These are phyloP conservation scores for Neofusicoccum ribis DNA, from an alignment of 2,329 filamentous ascomycete species.

Conservation along the genomic window DNA sequence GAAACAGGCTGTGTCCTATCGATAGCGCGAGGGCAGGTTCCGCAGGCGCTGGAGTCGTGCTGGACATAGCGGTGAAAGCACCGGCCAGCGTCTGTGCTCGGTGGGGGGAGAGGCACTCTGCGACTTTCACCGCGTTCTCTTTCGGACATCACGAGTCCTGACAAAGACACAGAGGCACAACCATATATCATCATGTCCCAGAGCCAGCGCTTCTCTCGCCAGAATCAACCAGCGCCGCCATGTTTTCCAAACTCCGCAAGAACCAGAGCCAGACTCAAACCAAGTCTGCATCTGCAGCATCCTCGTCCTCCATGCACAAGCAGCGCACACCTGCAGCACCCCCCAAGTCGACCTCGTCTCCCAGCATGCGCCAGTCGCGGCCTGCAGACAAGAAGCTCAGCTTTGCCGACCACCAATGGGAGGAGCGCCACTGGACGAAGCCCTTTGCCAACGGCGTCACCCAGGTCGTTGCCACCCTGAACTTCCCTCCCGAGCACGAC, in stretches of 20 bases:
- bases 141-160: constrained; percentile 2
- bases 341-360: neutral
- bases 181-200: constrained; percentile 10
- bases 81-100: constrained; percentile 13
- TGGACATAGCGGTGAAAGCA: constrained; percentile 5
- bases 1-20: neutral
- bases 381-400: neutral
- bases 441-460: neutral
- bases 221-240: neutral
- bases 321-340: constrained; percentile 1
- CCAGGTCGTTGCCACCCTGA: constrained; percentile 7
- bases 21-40: neutral
- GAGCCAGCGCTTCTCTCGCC: neutral
- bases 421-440: constrained; percentile 16
- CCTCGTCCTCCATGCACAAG: constrained; percentile 4
- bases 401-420: constrained; percentile 16
- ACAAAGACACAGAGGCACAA: neutral
- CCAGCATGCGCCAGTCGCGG: neutral
- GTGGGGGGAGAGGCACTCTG: neutral
- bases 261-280: neutral
- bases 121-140: constrained; percentile 1
- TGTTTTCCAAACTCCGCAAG: constrained; percentile 8
- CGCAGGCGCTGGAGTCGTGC: neutral
- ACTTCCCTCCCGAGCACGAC: neutral
- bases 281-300: neutral